Conservation (phyloP, 306 rosid genomes). For the Geum urbanum region DNA sequence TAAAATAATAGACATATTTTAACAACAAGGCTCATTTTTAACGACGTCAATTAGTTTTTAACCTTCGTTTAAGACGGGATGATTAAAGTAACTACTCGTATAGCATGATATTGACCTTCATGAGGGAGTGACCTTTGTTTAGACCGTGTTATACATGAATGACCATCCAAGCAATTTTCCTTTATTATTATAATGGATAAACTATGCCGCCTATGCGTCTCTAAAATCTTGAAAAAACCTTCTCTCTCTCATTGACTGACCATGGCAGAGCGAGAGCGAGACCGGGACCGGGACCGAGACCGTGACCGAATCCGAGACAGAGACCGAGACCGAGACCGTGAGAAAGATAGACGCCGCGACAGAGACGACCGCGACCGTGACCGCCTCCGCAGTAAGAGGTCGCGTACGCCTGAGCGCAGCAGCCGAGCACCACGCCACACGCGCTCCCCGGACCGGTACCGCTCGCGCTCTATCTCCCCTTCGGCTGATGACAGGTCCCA, state of each 20-base stretch:
- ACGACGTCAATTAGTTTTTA: no score
- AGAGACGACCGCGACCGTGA: constrained; percentile 51
- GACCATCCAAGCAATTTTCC: no score
- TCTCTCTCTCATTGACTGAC: neutral
- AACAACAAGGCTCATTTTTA: no score
- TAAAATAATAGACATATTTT: no score
- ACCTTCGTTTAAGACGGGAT: no score
- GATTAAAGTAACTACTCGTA: no score
- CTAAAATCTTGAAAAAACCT: neutral
- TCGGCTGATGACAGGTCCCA: constrained; percentile 57
- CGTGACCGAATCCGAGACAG: constrained; percentile 38
- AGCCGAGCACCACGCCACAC: constrained; percentile 61
- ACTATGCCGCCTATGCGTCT: neutral
- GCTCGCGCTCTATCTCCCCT: constrained; percentile 32
- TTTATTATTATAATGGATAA: no score
- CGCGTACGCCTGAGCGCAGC: constrained; percentile 63
- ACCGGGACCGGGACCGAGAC: constrained; percentile 38
- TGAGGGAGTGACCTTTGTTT: no score
- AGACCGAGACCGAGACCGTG: constrained; percentile 33
- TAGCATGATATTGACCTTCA: no score
- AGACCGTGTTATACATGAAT: no score
- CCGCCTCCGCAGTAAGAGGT: constrained; percentile 58
- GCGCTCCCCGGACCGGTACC: constrained; percentile 53
- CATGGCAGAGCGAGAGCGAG: constrained; percentile 51
- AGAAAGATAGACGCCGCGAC: constrained; percentile 50